Conservation (phyloP, 176 grass and related monocot species). For the Avena insularis region DNA sequence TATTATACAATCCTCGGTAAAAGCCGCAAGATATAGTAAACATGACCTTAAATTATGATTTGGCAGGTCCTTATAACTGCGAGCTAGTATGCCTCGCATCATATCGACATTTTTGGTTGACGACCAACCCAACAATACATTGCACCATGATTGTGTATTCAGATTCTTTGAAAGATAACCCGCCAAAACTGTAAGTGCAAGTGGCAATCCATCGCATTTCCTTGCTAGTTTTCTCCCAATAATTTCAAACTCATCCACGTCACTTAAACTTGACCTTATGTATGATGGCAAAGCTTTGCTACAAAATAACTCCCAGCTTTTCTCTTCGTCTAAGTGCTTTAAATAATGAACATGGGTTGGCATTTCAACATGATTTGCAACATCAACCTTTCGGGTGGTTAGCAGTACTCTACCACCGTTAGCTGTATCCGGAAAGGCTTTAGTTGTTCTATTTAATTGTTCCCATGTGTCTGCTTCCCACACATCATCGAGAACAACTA, state of each 20-base stretch:
- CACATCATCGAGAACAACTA: not conserved
- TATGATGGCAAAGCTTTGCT: not conserved
- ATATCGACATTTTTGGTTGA: not conserved
- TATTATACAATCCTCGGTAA: not conserved
- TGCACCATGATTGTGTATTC: not conserved
- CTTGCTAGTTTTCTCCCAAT: not conserved
- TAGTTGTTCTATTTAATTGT: not conserved
- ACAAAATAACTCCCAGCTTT: conserved; percentile 18
- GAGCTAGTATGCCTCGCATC: not conserved
- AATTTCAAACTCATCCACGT: not conserved
- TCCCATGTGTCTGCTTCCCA: not conserved
- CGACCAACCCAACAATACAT: not conserved
- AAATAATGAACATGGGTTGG: not conserved
- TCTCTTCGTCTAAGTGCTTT: conserved; percentile 14
- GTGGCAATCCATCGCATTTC: not conserved
- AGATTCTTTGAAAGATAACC: not conserved
- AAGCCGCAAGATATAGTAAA: not conserved
- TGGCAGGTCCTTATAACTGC: not conserved
- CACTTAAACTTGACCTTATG: not conserved
- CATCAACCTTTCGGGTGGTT: conserved; percentile 12
- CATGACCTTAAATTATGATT: not conserved
- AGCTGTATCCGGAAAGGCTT: not conserved
- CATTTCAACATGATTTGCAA: not conserved
- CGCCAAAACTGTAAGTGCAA: not conserved
- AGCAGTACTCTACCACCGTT: not conserved